phyloP scores from a whole-genome alignment of 2,329 filamentous ascomycete species.

The Colletotrichum theobromicola region DNA sequence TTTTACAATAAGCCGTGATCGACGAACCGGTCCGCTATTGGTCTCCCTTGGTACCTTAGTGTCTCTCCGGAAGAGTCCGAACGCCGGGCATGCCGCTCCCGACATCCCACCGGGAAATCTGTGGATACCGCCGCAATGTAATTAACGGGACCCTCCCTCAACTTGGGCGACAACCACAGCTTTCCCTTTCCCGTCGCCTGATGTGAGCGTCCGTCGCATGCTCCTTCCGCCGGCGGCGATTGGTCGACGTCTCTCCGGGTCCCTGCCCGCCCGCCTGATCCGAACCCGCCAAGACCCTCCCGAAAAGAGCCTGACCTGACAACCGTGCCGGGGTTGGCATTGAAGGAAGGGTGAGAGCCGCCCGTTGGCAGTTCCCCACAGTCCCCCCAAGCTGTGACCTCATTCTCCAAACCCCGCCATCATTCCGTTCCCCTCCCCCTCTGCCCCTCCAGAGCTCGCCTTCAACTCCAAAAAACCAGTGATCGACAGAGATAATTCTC shows the following conservation, averaged over 20 bases:
- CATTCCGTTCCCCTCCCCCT: neutral
- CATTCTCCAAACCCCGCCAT: constrained; percentile 14
- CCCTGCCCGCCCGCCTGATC: constrained; percentile 1
- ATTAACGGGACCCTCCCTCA: neutral
- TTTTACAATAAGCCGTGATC: neutral
- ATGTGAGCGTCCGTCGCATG: neutral
- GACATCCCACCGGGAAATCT: neutral
- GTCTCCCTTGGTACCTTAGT: neutral
- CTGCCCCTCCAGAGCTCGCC: neutral
- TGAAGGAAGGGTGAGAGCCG: neutral
- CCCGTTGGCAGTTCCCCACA: neutral
- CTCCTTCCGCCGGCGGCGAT: neutral
- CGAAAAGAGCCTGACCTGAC: neutral
- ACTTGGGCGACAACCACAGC: neutral
- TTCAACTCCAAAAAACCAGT: neutral
- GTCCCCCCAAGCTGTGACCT: constrained; percentile 4
- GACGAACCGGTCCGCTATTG: neutral
- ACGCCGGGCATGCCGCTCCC: neutral
- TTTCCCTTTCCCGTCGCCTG: neutral
- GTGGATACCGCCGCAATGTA: neutral
- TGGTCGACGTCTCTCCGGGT: neutral
- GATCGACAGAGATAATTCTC: neutral
- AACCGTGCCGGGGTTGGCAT: neutral
- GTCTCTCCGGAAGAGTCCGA: neutral
- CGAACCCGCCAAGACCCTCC: neutral